Evolutionary conservation across 108 stramenopile genomes (phyloP).

Genomic region (Skeletonema grethae): DNA sequence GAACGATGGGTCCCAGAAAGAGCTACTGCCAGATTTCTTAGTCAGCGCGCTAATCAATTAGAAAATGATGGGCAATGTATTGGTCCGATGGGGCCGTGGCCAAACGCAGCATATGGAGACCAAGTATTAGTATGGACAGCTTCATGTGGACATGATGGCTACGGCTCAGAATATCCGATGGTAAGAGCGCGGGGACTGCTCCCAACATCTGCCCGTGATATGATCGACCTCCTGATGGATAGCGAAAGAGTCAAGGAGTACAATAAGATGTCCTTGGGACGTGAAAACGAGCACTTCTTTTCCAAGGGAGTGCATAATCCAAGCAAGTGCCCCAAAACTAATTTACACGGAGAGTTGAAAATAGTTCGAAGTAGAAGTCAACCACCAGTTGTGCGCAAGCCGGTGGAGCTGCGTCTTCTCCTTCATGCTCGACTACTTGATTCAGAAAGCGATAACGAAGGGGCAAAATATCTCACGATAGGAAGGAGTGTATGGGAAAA

Average conservation of each 20-base stretch:
- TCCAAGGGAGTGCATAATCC: constrained; percentile 31
- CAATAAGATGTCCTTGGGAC: constrained; percentile 54
- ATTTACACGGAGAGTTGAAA: constrained; percentile 39
- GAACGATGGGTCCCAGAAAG: constrained; percentile 60
- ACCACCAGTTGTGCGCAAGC: constrained; percentile 43
- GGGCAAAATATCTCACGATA: constrained; percentile 41
- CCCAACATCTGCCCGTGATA: constrained; percentile 28
- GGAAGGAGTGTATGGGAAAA: constrained; percentile 56
- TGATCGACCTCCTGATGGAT: constrained; percentile 45
- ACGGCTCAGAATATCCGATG: constrained; percentile 51
- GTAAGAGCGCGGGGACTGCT: constrained; percentile 47
- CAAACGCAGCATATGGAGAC: constrained; percentile 39
- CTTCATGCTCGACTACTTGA: constrained; percentile 42
- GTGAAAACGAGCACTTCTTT: constrained; percentile 44
- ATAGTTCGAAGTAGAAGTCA: constrained; percentile 43
- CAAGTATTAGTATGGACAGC: constrained; percentile 48
- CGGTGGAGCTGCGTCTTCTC: constrained; percentile 37
- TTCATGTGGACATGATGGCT: constrained; percentile 36
- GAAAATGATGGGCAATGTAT: constrained; percentile 13
- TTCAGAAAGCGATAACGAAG: constrained; percentile 19
- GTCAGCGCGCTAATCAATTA: constrained; percentile 20
- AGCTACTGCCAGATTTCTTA: constrained; percentile 51
- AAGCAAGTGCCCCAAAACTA: constrained; percentile 36
- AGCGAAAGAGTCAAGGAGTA: constrained; percentile 36
- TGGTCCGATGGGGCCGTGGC: constrained; percentile 40